phyloP scores from a whole-genome alignment of 1,284 basidiomycete genomes.

The Pterula multifida region DNA sequence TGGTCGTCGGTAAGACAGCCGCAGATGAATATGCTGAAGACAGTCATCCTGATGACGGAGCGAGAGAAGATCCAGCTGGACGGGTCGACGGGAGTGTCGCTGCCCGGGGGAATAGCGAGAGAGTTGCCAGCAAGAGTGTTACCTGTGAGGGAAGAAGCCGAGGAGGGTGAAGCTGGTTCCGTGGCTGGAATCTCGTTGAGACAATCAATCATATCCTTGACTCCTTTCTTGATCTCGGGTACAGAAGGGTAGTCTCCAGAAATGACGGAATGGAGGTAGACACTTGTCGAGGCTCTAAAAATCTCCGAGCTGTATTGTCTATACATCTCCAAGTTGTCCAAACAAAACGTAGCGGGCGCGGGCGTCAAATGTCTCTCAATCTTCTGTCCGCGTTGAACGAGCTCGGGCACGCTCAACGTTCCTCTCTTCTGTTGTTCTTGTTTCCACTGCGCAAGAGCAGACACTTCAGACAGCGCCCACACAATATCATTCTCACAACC shows the following conservation, averaged over 20 bases:
- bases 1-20: slow-evolving; percentile 51
- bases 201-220: slow-evolving; percentile 40
- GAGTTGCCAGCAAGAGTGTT: neutral
- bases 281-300: slow-evolving; percentile 59
- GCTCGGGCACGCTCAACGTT: slow-evolving; percentile 40
- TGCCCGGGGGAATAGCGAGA: neutral
- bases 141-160: neutral
- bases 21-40: slow-evolving; percentile 64
- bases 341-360: slow-evolving; percentile 10
- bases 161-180: neutral
- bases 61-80: slow-evolving; percentile 26
- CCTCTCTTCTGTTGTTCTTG: slow-evolving; percentile 23
- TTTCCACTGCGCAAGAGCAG: slow-evolving; percentile 59
- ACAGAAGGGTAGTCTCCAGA: slow-evolving; percentile 55
- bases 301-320: slow-evolving; percentile 51
- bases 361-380: slow-evolving; percentile 35
- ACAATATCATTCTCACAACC: slow-evolving; percentile 73
- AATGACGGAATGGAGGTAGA: slow-evolving; percentile 63
- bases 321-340: slow-evolving; percentile 23
- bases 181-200: slow-evolving; percentile 30
- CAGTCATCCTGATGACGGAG: slow-evolving; percentile 61
- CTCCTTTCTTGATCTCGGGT: slow-evolving; percentile 42
- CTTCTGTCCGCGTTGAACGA: slow-evolving; percentile 36
- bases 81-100: slow-evolving; percentile 6
- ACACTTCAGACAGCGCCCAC: slow-evolving; percentile 66